These are phyloP conservation scores for Angomonas deanei DNA, from an alignment of 208 protist genomes.

Conservation along the genomic window DNA sequence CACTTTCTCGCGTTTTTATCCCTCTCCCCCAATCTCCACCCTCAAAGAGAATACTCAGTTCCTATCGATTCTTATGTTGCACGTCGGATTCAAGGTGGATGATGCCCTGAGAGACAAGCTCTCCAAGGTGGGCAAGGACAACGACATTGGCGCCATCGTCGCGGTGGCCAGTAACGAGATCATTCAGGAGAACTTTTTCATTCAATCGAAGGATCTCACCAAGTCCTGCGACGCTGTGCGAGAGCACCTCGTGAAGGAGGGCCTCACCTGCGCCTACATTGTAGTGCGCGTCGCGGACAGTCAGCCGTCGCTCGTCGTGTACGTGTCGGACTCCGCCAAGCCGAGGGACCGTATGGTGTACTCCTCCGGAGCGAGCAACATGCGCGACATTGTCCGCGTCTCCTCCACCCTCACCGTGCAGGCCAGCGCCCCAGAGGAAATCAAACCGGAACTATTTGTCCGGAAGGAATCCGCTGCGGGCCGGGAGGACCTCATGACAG, in stretches of 20 bases:
- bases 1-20: too few relatives aligned
- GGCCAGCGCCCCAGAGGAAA: constrained; percentile 23
- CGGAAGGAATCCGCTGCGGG: constrained; percentile 18
- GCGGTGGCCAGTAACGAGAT: background rate
- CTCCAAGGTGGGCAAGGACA: background rate
- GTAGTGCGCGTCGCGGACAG: constrained; percentile 30
- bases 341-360: constrained; percentile 66
- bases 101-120: background rate
- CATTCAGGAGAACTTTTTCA: background rate
- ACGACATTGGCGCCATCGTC: background rate
- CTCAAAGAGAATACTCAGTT: too few relatives aligned
- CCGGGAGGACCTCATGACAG: constrained; percentile 63
- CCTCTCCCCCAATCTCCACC: too few relatives aligned
- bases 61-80: too few relatives aligned
- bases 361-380: constrained; percentile 29
- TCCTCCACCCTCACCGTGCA: constrained; percentile 12
- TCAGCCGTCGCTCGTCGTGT: constrained; percentile 34
- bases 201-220: background rate
- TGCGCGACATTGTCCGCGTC: constrained; percentile 18
- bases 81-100: background rate
- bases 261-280: constrained; percentile 31
- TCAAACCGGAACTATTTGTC: constrained; percentile 37
- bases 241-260: constrained; percentile 3
- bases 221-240: background rate
- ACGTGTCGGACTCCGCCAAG: constrained; percentile 35